Evolutionary conservation across 2,329 filamentous ascomycete species (phyloP).

Genomic region (Stagonosporopsis vannaccii): DNA sequence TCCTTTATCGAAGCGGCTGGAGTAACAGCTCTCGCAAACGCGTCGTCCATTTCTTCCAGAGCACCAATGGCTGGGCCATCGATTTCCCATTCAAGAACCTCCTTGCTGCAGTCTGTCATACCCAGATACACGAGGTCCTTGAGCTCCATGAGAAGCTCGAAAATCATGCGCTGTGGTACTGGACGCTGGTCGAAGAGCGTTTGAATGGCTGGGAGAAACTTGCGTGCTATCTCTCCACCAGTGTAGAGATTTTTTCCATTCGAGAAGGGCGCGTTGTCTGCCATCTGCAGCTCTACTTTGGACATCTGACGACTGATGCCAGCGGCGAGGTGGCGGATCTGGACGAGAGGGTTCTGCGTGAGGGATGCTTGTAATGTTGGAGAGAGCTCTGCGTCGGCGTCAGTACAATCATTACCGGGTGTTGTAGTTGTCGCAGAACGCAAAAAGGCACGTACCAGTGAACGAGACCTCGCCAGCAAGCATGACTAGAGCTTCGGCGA

Average conservation of each 20-base stretch:
- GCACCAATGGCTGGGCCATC: slow-evolving; percentile 30
- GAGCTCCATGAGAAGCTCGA: slow-evolving; percentile 45
- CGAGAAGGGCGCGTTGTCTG: slow-evolving; percentile 43
- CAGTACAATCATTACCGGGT: background rate
- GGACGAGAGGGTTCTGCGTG: slow-evolving; percentile 42
- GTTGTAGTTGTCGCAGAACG: background rate
- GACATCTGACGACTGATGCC: slow-evolving; percentile 47
- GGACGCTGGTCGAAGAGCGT: slow-evolving; percentile 42
- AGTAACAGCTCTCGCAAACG: slow-evolving; percentile 32
- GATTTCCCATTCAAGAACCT: slow-evolving; percentile 42
- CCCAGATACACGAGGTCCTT: slow-evolving; percentile 42
- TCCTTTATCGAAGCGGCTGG: slow-evolving; percentile 15
- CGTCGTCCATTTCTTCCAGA: slow-evolving; percentile 44
- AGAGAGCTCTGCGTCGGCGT: slow-evolving; percentile 34
- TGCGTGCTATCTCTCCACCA: slow-evolving; percentile 42
- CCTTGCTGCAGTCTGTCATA: slow-evolving; percentile 35
- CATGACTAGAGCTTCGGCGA: slow-evolving; percentile 45
- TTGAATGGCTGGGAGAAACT: slow-evolving; percentile 42
- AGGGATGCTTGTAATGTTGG: slow-evolving; percentile 41
- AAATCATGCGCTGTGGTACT: slow-evolving; percentile 44
- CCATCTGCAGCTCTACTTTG: slow-evolving; percentile 44
- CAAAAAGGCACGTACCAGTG: slow-evolving; percentile 28
- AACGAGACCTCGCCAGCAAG: slow-evolving; percentile 45
- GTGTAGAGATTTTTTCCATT: slow-evolving; percentile 45
- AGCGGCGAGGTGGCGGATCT: slow-evolving; percentile 45